These are phyloP conservation scores for Hericium rajendrae DNA, from an alignment of 768 basidiomycete genomes.

Conservation along the genomic window DNA sequence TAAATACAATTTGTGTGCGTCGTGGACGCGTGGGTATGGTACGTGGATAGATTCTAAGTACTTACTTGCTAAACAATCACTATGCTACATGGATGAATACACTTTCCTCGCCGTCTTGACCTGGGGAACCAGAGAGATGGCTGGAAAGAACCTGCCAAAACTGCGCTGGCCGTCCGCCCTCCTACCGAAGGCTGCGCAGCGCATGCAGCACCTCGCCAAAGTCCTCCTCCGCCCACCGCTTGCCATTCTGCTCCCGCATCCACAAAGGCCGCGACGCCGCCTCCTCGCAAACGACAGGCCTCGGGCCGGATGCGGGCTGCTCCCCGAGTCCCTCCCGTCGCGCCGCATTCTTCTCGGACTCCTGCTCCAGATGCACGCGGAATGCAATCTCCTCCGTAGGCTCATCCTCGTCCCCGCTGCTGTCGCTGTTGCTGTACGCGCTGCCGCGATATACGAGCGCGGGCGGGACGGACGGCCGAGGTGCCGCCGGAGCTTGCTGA, in stretches of 20 bases:
- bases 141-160: too few relatives aligned
- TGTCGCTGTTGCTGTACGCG: background rate
- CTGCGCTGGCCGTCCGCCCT: too few relatives aligned
- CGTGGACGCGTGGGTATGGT: too few relatives aligned
- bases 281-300: background rate
- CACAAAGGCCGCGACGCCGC: background rate
- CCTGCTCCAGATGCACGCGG: background rate
- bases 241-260: background rate
- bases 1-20: too few relatives aligned
- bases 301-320: background rate
- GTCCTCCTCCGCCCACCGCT: background rate
- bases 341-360: background rate
- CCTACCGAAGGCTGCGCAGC: background rate
- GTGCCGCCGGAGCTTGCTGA: constrained; percentile 24
- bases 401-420: background rate
- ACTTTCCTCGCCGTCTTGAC: too few relatives aligned
- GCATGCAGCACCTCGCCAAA: background rate
- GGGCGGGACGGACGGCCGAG: constrained; percentile 22
- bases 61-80: too few relatives aligned
- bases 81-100: too few relatives aligned
- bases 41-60: too few relatives aligned
- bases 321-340: background rate
- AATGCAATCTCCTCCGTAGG: background rate
- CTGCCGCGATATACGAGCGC: constrained; percentile 15
- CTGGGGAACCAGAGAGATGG: too few relatives aligned